Base-by-base conservation (phyloP, 73 alveolate species). In the Stentor coeruleus region DNA sequence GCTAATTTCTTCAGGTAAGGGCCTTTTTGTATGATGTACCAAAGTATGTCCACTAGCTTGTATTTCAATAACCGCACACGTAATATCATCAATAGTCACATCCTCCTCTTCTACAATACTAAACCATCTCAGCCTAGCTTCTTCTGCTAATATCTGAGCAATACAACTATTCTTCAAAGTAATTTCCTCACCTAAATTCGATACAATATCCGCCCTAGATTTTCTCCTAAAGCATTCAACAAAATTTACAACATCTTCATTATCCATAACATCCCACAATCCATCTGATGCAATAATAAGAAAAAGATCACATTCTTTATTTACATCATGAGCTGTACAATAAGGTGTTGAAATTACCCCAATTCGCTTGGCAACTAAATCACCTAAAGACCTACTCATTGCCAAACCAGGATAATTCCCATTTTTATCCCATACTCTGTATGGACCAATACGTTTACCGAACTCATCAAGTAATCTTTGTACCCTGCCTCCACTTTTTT, bases 281-380 rank as follows among this genome's bases (percentile, higher is more conserved):
- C 98, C 98, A 85, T 93, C 98, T 74, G 94, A 88, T 0, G 98
- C 98, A 11, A 93, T 55, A 26, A 93, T 88, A 3, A 90, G 60
- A 74, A 93, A 93, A 77, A 76, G 85, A 86, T 91, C 92, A 81
- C 86, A 36, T 87, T 90, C 83, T 36, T 42, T 81, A 82, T 37
- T 75, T 26, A 84, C 58, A 83, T 88, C 89, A 85, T 76, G 60
- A 41, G 85, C 33, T 88, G 82, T 74, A 88, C 28, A 4, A 59
- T 28, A 38, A 33, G 87, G 87, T 3, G 41, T 73, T 38, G 87
- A 26, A 33, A 81, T 81, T 0, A 81, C 87, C 2, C 87, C 87
- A 35, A 81, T 2, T 0, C 49, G 3, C 20, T 37, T 38, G 82
- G 84, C 87, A 20, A 58, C n/a, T 1, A 59, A 4, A 39, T 81